These are phyloP conservation scores for Neonectria ditissima DNA, from an alignment of 2,329 filamentous ascomycete species.

Conservation along the genomic window DNA sequence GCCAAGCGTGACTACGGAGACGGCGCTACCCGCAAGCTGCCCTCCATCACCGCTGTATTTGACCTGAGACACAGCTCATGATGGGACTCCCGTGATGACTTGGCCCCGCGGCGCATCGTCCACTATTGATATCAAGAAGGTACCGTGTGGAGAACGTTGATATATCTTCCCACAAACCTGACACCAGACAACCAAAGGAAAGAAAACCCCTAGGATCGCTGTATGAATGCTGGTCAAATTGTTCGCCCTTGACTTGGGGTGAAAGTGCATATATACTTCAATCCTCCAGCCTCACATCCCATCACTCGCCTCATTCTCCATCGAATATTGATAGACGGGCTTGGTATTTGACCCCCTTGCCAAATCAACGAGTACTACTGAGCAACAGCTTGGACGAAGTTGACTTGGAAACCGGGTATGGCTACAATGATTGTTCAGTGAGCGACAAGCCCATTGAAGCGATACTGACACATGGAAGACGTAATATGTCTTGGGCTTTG, in stretches of 20 bases:
- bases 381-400: not conserved
- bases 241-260: not conserved
- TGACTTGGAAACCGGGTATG: not conserved
- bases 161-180: not conserved
- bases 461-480: not conserved
- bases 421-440: not conserved
- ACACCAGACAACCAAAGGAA: not conserved
- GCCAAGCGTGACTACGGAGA: not conserved
- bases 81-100: not conserved
- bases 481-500: not conserved
- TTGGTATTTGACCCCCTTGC: not conserved
- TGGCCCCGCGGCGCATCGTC: not conserved
- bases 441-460: not conserved
- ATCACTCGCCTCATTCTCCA: not conserved
- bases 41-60: not conserved
- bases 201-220: conserved; percentile 2
- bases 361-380: not conserved
- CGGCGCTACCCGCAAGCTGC: not conserved
- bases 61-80: not conserved
- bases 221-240: not conserved
- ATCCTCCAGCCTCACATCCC: not conserved
- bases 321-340: not conserved
- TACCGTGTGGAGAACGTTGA: not conserved
- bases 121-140: not conserved
- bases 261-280: conserved; percentile 9